Base-by-base conservation (phyloP, 495 filamentous ascomycete species). In the Pyronema omphalodes region DNA sequence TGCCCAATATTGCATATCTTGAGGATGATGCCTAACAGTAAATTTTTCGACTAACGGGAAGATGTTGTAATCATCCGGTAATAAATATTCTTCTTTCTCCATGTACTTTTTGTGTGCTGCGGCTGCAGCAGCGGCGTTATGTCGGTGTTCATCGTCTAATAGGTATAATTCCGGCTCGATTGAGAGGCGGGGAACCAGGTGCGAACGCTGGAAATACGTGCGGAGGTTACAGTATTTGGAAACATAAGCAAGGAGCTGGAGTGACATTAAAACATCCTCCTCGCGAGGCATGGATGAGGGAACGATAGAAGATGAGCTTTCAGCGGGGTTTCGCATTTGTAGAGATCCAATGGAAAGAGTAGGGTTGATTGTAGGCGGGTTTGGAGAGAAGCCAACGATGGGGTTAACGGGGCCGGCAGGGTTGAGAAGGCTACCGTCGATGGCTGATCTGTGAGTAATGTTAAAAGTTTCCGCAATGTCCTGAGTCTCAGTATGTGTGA, bases 1-100 rank as follows among this genome's bases (percentile, higher is more conserved):
- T 7, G 91, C 91, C 91, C 91, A 98, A 71, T 95, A 95, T 66
- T 94, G 88, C 91, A 98, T 96, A 66, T 96, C 89, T 51, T 81
- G 82, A 48, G 83, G 86, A 67, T 94, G 86, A 64, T 93, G 86
- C 53, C 89, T 78, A 40, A 94, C 86, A 9, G 91, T 98, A 67
- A 94, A 96, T 67, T 94, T 94, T 70, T 98, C 91, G 44, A 98
- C 89, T 52, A 98, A 73, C 23, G 91, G 91, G 70, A 98, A 98
- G 64, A 96, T 94, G 69, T 95, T 98, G 68, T 88, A 84, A 67
- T 95, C 85, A 66, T 95, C 88, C 0, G 88, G 84, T 3, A 91
- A 76, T 5, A 91, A 71, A 60, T 94, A 96, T 62, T 98, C 91
- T 57, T 94, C 86, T 54, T 93, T 82, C 9, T 77, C 73, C 48